Percentiles rank a stretch among this genome's conserved stretches.
These are phyloP conservation scores for Maudiozyma turicensis DNA, from an alignment of 805 yeast genomes.

Conservation along the genomic window DNA sequence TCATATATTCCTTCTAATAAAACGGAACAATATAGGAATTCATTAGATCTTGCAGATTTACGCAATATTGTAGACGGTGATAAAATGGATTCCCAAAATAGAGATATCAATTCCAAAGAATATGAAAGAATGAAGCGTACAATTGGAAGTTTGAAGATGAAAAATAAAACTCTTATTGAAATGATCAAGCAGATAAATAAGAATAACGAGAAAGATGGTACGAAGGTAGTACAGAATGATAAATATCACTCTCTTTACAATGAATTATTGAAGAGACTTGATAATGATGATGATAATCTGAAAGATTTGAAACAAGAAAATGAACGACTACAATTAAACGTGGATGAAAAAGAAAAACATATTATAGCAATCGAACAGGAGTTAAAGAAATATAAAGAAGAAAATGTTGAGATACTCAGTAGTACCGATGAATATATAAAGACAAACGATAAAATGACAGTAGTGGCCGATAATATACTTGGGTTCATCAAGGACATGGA, in stretches of 20 bases:
- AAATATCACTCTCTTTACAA: constrained; percentile 10
- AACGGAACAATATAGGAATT: neutral
- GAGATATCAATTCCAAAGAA: constrained; percentile 13
- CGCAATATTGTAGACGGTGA: neutral
- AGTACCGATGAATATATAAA: constrained; percentile 24
- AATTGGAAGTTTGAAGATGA: constrained; percentile 34
- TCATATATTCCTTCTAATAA: no score
- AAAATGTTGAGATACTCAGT: constrained; percentile 19
- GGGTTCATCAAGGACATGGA: neutral
- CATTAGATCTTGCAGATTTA: neutral
- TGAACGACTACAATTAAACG: constrained; percentile 4
- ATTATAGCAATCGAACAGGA: constrained; percentile 16
- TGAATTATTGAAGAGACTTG: constrained; percentile 13
- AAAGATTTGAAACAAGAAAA: constrained; percentile 8
- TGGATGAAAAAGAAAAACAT: neutral
- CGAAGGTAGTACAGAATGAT: neutral
- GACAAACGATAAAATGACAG: constrained; percentile 19
- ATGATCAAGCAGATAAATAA: constrained; percentile 16
- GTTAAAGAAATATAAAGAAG: constrained; percentile 17
- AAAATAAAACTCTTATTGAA: constrained; percentile 28
- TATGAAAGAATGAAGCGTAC: constrained; percentile 33
- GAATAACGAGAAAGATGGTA: constrained; percentile 1
- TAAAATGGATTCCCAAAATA: neutral
- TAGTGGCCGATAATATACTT: constrained; percentile 16
- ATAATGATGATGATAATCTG: constrained; percentile 13